Base-by-base conservation (phyloP, 345 rosid genomes). In the Murraya paniculata region DNA sequence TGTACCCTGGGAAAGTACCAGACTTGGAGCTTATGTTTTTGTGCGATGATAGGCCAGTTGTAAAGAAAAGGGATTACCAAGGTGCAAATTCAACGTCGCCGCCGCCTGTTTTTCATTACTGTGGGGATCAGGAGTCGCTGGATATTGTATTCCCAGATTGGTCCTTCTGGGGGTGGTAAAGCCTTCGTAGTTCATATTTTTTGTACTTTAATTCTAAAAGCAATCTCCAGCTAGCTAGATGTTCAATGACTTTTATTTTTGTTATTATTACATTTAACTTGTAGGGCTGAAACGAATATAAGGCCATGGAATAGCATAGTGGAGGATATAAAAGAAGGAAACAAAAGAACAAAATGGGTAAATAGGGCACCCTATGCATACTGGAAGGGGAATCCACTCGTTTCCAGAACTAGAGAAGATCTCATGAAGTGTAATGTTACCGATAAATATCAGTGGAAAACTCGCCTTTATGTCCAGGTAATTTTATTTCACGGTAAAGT, bases 101-200 rank as follows among this genome's bases (percentile, higher is more conserved):
- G 6, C 92, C 93, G 2, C 89, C 95, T 3, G 68, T 92, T 77
- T 92, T 92, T 82, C 92, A 88, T 35, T 92, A 92, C 65, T 88
- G 93, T 68, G 85, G 88, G 19, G 77, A 88, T 31, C 76, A 80
- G 19, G 72, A 85, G 21, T 65, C 89, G 0, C 77, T 86, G 31
- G 91, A 85, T 78, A 87, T 89, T 41, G 87, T 88, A 9, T 90
- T 90, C 60, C 92, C 91, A 64, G 93, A 91, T 33, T 91, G 95
- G 97, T 83, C 92, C 81, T 93, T 91, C 77, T 91, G 95, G 97
- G 93, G 91, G 31, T 90, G 95, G 97, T 92, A 86, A 75, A 64
- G 57, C 53, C 77, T 45, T 55, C 74, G 7, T 1, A 55, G 53
- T 48, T 48, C 10, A 19, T 53, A 10, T 9, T 53, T 19, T 13